Percentiles rank a stretch among this genome's conserved stretches.
Conservation (phyloP, 1,284 basidiomycete species). For the Trametes versicolor region DNA sequence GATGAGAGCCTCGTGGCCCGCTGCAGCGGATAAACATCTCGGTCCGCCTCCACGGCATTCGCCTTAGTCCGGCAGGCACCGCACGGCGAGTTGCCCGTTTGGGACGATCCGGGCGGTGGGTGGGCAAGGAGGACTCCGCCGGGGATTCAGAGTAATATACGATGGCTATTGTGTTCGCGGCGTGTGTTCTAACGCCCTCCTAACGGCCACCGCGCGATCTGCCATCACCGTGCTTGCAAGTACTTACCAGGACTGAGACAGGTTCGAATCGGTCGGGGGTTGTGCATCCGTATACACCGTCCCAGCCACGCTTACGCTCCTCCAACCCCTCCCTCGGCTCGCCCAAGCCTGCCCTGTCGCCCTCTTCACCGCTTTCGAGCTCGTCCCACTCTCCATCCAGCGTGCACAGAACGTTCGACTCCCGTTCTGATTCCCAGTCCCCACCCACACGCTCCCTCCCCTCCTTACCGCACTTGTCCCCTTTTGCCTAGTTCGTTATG, state of each 20-base stretch:
- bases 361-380: conserved; percentile 12
- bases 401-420: conserved; percentile 19
- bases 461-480: conserved; percentile 23
- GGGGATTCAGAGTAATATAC: conserved; percentile 9
- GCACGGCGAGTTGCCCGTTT: background rate
- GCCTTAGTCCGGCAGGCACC: conserved; percentile 6
- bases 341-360: conserved; percentile 3
- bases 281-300: background rate
- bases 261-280: background rate
- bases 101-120: conserved; percentile 21
- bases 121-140: background rate
- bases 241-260: conserved; percentile 1
- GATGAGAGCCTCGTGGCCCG: conserved; percentile 33
- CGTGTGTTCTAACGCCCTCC: conserved; percentile 11
- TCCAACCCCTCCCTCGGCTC: conserved; percentile 12
- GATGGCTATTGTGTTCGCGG: background rate
- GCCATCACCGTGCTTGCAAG: conserved; percentile 4
- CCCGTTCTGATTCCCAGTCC: conserved; percentile 27
- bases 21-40: conserved; percentile 26
- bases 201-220: conserved; percentile 20
- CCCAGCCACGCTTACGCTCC: background rate
- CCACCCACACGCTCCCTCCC: conserved; percentile 8
- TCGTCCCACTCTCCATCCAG: conserved; percentile 9
- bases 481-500: conserved; percentile 23
- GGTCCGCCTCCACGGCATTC: conserved; percentile 9